Base-by-base conservation (phyloP, 495 filamentous ascomycete genomes). In the Lophiostoma macrostomum region DNA sequence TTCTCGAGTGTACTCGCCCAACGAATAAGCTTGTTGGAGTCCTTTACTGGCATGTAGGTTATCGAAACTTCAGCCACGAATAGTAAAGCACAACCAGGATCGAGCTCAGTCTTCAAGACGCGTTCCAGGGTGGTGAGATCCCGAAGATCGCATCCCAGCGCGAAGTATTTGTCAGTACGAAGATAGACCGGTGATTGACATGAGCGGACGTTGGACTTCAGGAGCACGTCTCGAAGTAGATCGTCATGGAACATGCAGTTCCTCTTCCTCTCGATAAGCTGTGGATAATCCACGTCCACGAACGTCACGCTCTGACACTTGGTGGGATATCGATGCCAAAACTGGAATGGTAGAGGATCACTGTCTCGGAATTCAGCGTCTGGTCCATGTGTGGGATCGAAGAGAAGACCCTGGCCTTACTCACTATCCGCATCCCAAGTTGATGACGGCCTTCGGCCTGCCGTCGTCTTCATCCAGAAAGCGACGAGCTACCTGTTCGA, bases 401-500 rank as follows among this genome's bases (percentile, higher is more conserved):
- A 3, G 1, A 20, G 24, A 37, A 43, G 19, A 25, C 28, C 28
- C 11, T 13, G 1, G 3, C 48, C 40, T 54, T 70, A 80, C 85
- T 80, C 68, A 91, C 89, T 88, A 93, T 66, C 90, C 91, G 75
- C 89, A 95, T 38, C 91, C 90, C 53, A 96, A 64, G 65, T 95
- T 96, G 20, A 96, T 71, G 10, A 96, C 76, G 14, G 89, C 77
- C 68, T 89, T 91, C 38, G 72, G 76, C 64, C 80, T 83, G 11
- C 74, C 64, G n/a, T 71, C 72, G 30, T 71, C 68, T 51, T 79
- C 71, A 50, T 79, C 69, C 29, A 95, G 73, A 59, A 96, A 96
- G 8, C 76, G 72, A 4, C 75, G 78, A 6, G 94, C 82, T 5
- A 81, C 75, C 53, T 85, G 71, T 53, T 89, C 87, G 49, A 95